Evolutionary conservation across 495 filamentous ascomycete species (phyloP), one percentile per base, ranked within the genome.

Genomic region (Daldinia loculata): DNA sequence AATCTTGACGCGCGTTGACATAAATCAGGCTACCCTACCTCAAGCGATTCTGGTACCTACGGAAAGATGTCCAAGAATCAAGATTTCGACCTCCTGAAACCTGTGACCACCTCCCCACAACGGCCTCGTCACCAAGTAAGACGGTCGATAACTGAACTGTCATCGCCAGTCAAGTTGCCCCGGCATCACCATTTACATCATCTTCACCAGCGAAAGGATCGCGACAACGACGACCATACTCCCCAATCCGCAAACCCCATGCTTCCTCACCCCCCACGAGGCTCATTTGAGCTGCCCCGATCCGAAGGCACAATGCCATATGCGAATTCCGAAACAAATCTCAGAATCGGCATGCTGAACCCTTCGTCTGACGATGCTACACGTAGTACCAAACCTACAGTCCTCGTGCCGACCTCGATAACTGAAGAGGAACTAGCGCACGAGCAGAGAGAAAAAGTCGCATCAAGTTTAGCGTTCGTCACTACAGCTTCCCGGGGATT

Each of bases 91-190:
- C 67, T 66, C 58, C 60, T 73, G 30, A 73, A 71, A 41, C 36
- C 72, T 43, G 69, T 67, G 14, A 51, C 75, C 19, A 71, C 77
- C 53, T 79, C 81, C 26, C 77, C 81, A 55, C 76, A 78, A 29
- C 81, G 79, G 51, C 80, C 82, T 43, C 78, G 80, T 50, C 84
- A 87, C 65, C 80, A 83, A 63, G 77, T 85, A 50, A 80, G 78
- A 56, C 81, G 82, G 11, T 86, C 84, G 36, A 83, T 85, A 55
- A 80, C 80, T 56, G 84, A 88, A 66, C 71, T 84, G 55, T 83
- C 85, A 34, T 79, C 81, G 34, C 78, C 84, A n/a, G 78, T 83
- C 68, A 81, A 79, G 61, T 76, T 79, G 39, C 79, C 80, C 60
- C 81, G 83, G 48, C 81, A 68, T 61, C 78, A 82, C 69, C 77